Base-by-base conservation (phyloP, 1,139 yeast genomes). In the Geotrichum cucujoidarum region DNA sequence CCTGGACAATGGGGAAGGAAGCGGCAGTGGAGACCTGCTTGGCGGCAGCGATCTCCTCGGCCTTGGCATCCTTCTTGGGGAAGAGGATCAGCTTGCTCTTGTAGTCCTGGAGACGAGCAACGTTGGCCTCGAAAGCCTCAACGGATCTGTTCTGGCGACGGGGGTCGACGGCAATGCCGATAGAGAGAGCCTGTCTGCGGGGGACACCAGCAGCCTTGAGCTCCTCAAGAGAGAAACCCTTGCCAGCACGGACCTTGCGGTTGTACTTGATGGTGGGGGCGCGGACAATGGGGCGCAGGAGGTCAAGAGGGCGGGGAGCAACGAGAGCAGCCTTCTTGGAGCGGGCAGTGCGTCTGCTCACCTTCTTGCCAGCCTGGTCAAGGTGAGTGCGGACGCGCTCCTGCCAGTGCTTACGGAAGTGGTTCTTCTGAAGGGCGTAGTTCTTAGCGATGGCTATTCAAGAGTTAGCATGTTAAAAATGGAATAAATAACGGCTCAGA, bases 331-430 rank as follows among this genome's bases (percentile, higher is more conserved):
- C 95, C 80, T 86, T 89, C 70, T 84, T 70, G 72, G 87, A 86
- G 78, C 98, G 87, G 64, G 95, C 84, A 66, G 77, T 79, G 80
- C 98, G 86, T 83, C 98, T 88, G 63, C 95, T 81, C 70, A 79
- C 90, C 84, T 92, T 92, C 84, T 89, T 88, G 74, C 97, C 97
- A 69, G 97, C 95, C 81, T 92, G 97, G 90, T 90, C 96, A 72
- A 90, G 84, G 89, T 92, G 97, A 69, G 88, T 95, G 76, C 80
- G 87, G 81, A 92, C 99, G 75, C 98, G 88, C 78, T 87, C 95
- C 80, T 92, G 97, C 99, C 99, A 92, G 95, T 89, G 92, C 87
- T 92, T 92, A 60, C 73, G 62, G 89, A 81, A 90, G 79, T 83
- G 97, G 95, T 74, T 74, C 71, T 77, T 64, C 63, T 65, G 68